Conservation (phyloP, 768 basidiomycete species). For the Coprinellus micaceus region DNA sequence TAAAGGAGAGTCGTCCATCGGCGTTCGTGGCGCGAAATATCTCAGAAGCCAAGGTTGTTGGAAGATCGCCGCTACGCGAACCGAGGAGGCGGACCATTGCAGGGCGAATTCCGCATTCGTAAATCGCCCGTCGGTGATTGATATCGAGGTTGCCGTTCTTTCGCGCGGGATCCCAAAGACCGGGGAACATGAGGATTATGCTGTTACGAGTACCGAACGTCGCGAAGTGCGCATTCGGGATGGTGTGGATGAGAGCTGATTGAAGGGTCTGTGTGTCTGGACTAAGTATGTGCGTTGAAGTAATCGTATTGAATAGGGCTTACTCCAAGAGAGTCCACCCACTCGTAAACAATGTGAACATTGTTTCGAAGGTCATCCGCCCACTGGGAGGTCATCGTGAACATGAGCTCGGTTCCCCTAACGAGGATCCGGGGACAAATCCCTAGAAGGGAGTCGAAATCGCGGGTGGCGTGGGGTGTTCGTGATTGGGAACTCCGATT, state of each 20-base stretch:
- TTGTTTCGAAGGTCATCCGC: neutral
- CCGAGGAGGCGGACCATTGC: neutral
- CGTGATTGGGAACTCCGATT: no score
- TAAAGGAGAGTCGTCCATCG: neutral
- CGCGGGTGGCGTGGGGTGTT: no score
- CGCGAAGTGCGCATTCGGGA: neutral
- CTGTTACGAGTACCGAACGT: neutral
- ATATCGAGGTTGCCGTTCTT: neutral
- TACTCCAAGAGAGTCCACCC: neutral
- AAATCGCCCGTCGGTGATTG: neutral
- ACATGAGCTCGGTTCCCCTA: neutral
- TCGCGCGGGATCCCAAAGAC: neutral
- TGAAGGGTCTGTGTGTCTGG: neutral
- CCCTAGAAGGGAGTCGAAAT: no score
- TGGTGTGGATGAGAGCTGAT: neutral
- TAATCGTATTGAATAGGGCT: neutral
- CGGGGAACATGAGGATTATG: neutral
- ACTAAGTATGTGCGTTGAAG: no score
- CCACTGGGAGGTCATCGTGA: neutral
- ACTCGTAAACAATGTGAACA: neutral
- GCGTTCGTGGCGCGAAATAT: neutral
- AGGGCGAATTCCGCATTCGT: conserved; percentile 1
- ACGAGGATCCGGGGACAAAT: no score
- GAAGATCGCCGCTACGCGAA: neutral
- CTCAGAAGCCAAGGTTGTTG: neutral